Evolutionary conservation across 192 early-diverging fungal species (phyloP), one percentile per base, ranked within the genome.

Genomic region (Spizellomyces sp.): DNA sequence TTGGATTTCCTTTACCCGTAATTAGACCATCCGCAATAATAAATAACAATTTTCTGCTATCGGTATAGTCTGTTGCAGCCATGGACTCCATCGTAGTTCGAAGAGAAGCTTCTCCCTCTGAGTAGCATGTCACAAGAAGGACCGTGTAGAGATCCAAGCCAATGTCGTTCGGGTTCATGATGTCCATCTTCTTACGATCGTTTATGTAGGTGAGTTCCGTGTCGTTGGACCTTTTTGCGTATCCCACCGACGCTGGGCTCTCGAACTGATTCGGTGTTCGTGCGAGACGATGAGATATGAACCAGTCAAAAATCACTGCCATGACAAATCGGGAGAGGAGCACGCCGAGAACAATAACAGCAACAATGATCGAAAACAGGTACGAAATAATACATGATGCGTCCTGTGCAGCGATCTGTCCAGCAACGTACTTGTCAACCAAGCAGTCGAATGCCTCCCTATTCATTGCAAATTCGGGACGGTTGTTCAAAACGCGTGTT

Each of bases 61-160:
- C 92, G 52, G 89, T 86, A 79, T 95, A 98, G 55, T 92, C 86
- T 8, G 93, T 94, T 2, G 74, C 76, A 15, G 93, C 92, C 41
- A 98, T 84, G 19, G 94, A 96, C 66, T 98, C 94, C 60, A 95
- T 79, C 8, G 96, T 97, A 8, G 81, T 90, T 47, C 90, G 84
- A 46, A 85, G 64, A n/a, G 72, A 67, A 4, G 62, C 73, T 44
- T 77, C 69, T 44, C 73, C 91, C 77, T 98, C 96, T 44, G 95
- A 97, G 75, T 98, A 98, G 79, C 95, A 96, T 4, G 94, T 96
- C 4, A 98, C 94, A 14, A 96, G 81, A 58, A 94, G 82, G 59
- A 95, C 56, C 9, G 77, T 76, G 73, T 84, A 75, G 58, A 77
- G 44, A 55, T 79, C 73, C 4, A 56, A n/a, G 17, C 69, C 48